These are phyloP conservation scores for Macrophomina phaseolina DNA, from an alignment of 2,329 filamentous ascomycete genomes.

Conservation along the genomic window DNA sequence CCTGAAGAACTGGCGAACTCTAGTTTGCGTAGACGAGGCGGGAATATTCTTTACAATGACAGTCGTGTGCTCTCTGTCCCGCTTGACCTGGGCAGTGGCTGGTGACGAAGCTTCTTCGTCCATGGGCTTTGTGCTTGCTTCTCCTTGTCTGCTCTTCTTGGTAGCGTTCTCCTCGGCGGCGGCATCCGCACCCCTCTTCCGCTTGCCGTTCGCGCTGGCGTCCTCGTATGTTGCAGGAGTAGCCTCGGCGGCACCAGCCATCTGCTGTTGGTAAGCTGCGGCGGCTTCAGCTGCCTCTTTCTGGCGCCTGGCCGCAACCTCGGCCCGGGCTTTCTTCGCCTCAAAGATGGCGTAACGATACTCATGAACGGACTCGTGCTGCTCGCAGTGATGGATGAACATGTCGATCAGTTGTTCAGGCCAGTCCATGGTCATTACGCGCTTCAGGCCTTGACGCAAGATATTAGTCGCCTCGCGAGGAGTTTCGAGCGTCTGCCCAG, in stretches of 20 bases:
- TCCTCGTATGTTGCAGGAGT: constrained; percentile 32
- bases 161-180: constrained; percentile 58
- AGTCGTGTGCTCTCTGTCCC: constrained; percentile 89
- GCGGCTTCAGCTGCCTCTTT: constrained; percentile 68
- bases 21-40: constrained; percentile 68
- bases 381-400: constrained; percentile 81
- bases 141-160: constrained; percentile 69
- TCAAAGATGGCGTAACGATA: constrained; percentile 76
- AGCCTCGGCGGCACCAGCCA: constrained; percentile 33
- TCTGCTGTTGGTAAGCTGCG: constrained; percentile 40
- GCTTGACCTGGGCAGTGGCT: constrained; percentile 40
- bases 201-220: constrained; percentile 58
- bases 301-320: constrained; percentile 67
- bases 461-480: constrained; percentile 78
- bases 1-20: constrained; percentile 86
- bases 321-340: constrained; percentile 71
- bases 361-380: constrained; percentile 80
- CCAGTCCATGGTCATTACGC: constrained; percentile 70
- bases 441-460: constrained; percentile 71
- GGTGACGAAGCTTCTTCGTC: constrained; percentile 29
- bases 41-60: constrained; percentile 83
- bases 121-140: constrained; percentile 28
- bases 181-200: constrained; percentile 72
- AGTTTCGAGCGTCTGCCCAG: constrained; percentile 57
- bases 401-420: constrained; percentile 77